Conservation (phyloP, 1,284 basidiomycete species). For the Xerocomus nothofagi region DNA sequence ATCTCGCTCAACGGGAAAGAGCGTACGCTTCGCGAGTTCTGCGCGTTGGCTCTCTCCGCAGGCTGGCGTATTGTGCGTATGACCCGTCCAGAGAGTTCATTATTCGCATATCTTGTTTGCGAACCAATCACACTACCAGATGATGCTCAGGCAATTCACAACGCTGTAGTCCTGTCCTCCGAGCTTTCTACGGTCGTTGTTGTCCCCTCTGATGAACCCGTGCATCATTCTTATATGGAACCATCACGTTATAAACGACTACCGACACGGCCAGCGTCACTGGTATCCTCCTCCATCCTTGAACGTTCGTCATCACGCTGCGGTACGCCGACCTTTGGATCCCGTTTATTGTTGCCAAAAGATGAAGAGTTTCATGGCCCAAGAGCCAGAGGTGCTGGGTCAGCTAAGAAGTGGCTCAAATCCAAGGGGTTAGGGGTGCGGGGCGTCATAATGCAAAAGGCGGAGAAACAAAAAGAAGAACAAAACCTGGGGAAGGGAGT, state of each 20-base stretch:
- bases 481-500: slow-evolving; percentile 1
- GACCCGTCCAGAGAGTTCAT: slow-evolving; percentile 54
- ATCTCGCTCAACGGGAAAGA: slow-evolving; percentile 69
- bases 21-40: slow-evolving; percentile 65
- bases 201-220: slow-evolving; percentile 24
- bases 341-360: slow-evolving; percentile 36
- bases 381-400: slow-evolving; percentile 11
- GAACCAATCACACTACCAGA: slow-evolving; percentile 53
- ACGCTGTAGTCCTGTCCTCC: slow-evolving; percentile 19
- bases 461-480: slow-evolving; percentile 25
- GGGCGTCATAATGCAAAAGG: slow-evolving; percentile 23
- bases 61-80: slow-evolving; percentile 69
- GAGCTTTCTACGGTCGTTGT: slow-evolving; percentile 22
- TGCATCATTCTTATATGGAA: slow-evolving; percentile 23
- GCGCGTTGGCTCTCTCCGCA: slow-evolving; percentile 53
- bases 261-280: slow-evolving; percentile 3
- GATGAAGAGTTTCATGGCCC: slow-evolving; percentile 28
- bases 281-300: slow-evolving; percentile 18
- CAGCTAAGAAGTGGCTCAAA: slow-evolving; percentile 31
- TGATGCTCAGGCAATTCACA: slow-evolving; percentile 28
- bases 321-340: slow-evolving; percentile 59
- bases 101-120: slow-evolving; percentile 68
- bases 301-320: slow-evolving; percentile 44
- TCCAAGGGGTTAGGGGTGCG: slow-evolving; percentile 34
- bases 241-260: slow-evolving; percentile 12